Base-by-base conservation (phyloP, 2,329 filamentous ascomycete species). In the Neonectria coccinea region DNA sequence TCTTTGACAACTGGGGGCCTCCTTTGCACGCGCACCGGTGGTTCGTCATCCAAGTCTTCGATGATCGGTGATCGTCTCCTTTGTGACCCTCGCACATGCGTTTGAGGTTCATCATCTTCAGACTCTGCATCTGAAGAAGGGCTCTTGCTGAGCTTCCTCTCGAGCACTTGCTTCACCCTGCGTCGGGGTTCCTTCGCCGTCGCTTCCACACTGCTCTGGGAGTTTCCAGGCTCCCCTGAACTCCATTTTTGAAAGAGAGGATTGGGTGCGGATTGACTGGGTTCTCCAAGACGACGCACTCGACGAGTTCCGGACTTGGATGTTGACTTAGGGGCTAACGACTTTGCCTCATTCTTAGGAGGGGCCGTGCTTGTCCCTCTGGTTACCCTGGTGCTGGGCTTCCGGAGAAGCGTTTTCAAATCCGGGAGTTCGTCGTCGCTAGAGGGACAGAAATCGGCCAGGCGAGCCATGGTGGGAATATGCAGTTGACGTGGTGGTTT, bases 341-440 rank as follows among this genome's bases (percentile, higher is more conserved):
- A 41, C 55, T 70, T 69, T 47, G 59, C 61, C n/a, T 64, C 50
- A 9, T 59, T 31, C n/a, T 56, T 48, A 42, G 57, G n/a, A 41
- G 59, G n/a, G 44, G 59, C 20, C 45, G 51, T 22, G 29, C 60
- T 65, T 36, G 36, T 48, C 51, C n/a, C 58, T 68, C n/a, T 64
- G 36, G 67, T 67, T 69, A 62, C 57, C 64, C 60, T 67, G 36
- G 52, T 47, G 42, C 29, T 66, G 27, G 69, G 48, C 29, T 59
- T 69, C 9, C 62, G 67, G 22, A 75, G 48, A 9, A 82, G 63
- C 2, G 75, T 73, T 42, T 78, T 75, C 25, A 82, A 62, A 36
- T 80, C 79, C 2, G 82, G 80, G 27, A 83, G 77, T 36, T 83
- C 82, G 45, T 84, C 81, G 20, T 82, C 79, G 56, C 76, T 78